Conservation (phyloP, 2,329 filamentous ascomycete genomes). For the Cladosporium sp. region DNA sequence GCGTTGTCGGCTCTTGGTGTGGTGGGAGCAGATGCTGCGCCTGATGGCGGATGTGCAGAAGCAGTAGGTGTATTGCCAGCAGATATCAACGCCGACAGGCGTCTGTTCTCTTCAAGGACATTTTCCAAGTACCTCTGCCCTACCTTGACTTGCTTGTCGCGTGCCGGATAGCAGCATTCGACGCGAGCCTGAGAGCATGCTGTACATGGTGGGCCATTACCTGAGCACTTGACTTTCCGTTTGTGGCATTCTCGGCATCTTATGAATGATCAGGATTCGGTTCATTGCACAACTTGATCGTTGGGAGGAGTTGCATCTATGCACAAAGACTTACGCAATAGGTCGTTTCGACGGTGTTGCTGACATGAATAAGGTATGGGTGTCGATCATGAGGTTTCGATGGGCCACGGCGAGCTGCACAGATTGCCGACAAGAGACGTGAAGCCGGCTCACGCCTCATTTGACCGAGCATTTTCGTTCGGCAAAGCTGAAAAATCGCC, state of each 20-base stretch:
- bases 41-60: background rate
- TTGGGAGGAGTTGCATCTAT: no score
- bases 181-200: conserved; percentile 23
- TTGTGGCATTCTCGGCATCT: conserved; percentile 28
- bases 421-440: background rate
- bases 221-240: conserved; percentile 34
- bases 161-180: conserved; percentile 27
- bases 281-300: background rate
- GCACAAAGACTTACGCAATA: conserved; percentile 15
- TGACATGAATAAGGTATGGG: background rate
- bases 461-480: background rate
- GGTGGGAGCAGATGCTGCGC: conserved; percentile 6
- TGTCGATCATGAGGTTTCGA: background rate
- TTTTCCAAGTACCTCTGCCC: conserved; percentile 30
- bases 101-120: conserved; percentile 30
- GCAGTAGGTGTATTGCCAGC: conserved; percentile 12
- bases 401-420: background rate
- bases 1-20: conserved; percentile 25
- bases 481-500: background rate
- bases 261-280: background rate
- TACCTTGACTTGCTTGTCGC: conserved; percentile 30
- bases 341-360: conserved; percentile 15
- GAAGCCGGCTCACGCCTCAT: background rate
- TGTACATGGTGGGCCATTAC: conserved; percentile 29
- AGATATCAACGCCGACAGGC: conserved; percentile 18